These are phyloP conservation scores for Osmanthus fragrans DNA, from an alignment of 257 asterid species.

Conservation along the genomic window DNA sequence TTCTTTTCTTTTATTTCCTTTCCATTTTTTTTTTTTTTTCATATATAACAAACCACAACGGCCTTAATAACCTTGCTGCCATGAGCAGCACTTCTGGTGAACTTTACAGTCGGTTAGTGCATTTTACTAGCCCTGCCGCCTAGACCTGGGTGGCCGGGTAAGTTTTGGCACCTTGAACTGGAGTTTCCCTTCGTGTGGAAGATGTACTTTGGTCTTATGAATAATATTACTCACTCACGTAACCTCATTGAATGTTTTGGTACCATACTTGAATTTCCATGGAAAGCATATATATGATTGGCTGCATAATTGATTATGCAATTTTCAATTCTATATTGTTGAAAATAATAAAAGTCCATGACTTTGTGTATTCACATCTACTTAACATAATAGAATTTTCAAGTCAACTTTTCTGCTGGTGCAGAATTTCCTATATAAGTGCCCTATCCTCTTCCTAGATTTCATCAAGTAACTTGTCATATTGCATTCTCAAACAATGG, in stretches of 20 bases:
- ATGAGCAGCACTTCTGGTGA: too few species aligned
- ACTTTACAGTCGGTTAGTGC: too few species aligned
- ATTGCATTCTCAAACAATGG: conserved; percentile 4
- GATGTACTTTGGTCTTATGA: neutral
- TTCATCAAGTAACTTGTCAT: neutral
- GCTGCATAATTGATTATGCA: neutral
- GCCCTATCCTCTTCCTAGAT: neutral
- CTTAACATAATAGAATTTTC: neutral
- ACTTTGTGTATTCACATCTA: neutral
- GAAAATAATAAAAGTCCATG: neutral
- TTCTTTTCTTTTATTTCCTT: too few species aligned
- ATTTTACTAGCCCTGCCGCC: too few species aligned
- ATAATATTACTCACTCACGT: too few species aligned
- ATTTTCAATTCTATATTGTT: neutral
- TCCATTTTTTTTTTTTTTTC: too few species aligned
- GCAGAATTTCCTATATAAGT: neutral
- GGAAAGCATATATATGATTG: neutral
- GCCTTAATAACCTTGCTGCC: too few species aligned
- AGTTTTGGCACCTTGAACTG: too few species aligned
- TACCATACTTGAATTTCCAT: neutral
- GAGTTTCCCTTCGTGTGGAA: too few species aligned
- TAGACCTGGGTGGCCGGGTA: neutral
- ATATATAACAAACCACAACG: too few species aligned
- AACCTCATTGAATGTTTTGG: too few species aligned
- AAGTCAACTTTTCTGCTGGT: neutral